Conservation (phyloP, 208 protist genomes). For the Crithidia expoeki region DNA sequence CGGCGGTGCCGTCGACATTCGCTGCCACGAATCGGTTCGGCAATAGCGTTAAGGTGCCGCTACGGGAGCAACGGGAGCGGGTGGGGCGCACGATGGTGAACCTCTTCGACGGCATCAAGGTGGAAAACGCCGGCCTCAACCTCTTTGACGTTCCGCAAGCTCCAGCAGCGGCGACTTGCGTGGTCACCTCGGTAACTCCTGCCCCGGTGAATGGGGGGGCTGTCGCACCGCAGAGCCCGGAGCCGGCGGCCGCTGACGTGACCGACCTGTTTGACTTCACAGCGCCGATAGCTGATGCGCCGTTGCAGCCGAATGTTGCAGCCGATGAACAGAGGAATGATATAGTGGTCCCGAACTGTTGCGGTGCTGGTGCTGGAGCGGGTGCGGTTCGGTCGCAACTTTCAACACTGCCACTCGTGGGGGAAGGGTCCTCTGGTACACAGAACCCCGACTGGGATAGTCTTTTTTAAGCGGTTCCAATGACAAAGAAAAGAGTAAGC, state of each 20-base stretch:
- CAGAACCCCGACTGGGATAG: slow-evolving; percentile 9
- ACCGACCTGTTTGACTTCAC: slow-evolving; percentile 14
- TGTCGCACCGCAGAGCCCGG: background rate
- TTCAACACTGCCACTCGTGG: slow-evolving; percentile 1
- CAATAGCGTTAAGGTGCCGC: background rate
- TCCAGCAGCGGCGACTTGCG: background rate
- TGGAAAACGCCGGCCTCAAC: slow-evolving; percentile 16
- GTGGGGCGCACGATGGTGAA: slow-evolving; percentile 44
- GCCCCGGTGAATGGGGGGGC: no score
- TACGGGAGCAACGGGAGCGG: slow-evolving; percentile 15
- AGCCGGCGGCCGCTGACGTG: background rate
- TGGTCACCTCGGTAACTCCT: no score
- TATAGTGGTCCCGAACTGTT: background rate
- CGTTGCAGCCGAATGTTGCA: background rate
- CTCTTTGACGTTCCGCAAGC: slow-evolving; percentile 10
- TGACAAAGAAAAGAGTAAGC: background rate
- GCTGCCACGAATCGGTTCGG: slow-evolving; percentile 7
- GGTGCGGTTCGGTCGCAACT: background rate
- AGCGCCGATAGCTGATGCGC: background rate
- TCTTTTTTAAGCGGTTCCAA: slow-evolving; percentile 10
- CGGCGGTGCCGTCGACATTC: slow-evolving; percentile 22
- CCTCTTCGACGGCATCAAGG: slow-evolving; percentile 36
- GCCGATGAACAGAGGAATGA: background rate
- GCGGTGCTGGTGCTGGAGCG: background rate
- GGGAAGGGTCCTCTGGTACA: background rate